Percentiles rank a stretch among this genome's conserved stretches.
Conservation (phyloP, 495 filamentous ascomycete genomes). For the Annulohypoxylon maeteangense region DNA sequence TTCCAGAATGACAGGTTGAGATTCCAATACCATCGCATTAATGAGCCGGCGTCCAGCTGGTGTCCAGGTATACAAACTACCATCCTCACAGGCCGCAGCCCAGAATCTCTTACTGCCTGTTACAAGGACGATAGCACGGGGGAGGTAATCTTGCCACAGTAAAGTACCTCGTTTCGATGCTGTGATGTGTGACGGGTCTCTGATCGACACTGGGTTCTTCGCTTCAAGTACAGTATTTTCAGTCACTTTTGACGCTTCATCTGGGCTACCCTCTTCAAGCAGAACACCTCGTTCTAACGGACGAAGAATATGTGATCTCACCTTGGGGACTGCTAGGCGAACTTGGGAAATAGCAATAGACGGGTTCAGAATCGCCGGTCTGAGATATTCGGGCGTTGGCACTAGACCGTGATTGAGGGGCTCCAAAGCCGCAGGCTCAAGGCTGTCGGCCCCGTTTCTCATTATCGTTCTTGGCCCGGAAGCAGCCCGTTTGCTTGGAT, state of each 20-base stretch:
- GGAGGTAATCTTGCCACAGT: slow-evolving; percentile 94
- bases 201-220: slow-evolving; percentile 65
- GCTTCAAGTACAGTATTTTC: slow-evolving; percentile 66
- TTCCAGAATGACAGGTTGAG: slow-evolving; percentile 93
- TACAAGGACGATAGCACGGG: slow-evolving; percentile 80
- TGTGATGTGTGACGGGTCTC: slow-evolving; percentile 84
- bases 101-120: slow-evolving; percentile 92
- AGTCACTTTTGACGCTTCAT: slow-evolving; percentile 69
- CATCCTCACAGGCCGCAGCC: slow-evolving; percentile 93
- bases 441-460: slow-evolving; percentile 77
- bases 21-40: slow-evolving; percentile 86
- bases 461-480: slow-evolving; percentile 79
- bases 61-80: slow-evolving; percentile 91
- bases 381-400: slow-evolving; percentile 84
- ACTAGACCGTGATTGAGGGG: slow-evolving; percentile 67
- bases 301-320: slow-evolving; percentile 81
- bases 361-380: slow-evolving; percentile 87
- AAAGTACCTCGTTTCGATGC: slow-evolving; percentile 83
- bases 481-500: slow-evolving; percentile 70
- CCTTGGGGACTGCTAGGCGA: slow-evolving; percentile 88
- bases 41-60: slow-evolving; percentile 89
- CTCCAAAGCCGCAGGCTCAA: slow-evolving; percentile 71
- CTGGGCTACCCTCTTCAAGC: slow-evolving; percentile 57
- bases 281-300: slow-evolving; percentile 65
- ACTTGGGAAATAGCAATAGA: slow-evolving; percentile 82